Evolutionary conservation across 2,329 filamentous ascomycete species (phyloP).

Genomic region (Pseudocercospora vitis): DNA sequence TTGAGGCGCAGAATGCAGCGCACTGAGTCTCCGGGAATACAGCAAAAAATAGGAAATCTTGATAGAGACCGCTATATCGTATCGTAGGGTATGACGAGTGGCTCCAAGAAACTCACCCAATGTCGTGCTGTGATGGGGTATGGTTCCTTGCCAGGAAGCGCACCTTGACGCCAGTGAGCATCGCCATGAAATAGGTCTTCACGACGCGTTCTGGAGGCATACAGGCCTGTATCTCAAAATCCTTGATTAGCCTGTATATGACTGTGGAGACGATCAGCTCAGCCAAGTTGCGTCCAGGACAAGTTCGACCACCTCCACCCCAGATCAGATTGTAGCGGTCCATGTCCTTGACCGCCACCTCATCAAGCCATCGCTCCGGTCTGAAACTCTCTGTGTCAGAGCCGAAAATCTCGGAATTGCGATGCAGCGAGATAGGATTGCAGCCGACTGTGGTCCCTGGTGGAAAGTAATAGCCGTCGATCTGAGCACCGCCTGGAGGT

Average conservation of each 20-base stretch:
- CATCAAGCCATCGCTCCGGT: conserved; percentile 40
- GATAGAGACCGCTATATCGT: too few relatives aligned
- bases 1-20: too few relatives aligned
- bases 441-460: conserved; percentile 34
- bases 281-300: conserved; percentile 25
- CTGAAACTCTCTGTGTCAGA: conserved; percentile 37
- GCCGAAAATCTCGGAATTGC: conserved; percentile 36
- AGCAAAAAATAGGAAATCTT: too few relatives aligned
- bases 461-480: conserved; percentile 40
- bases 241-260: conserved; percentile 13
- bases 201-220: conserved; percentile 19
- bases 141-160: background rate
- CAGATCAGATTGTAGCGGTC: conserved; percentile 25
- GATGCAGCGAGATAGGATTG: conserved; percentile 39
- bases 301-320: conserved; percentile 29
- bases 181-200: conserved; percentile 21
- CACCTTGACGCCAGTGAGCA: conserved; percentile 18
- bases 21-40: too few relatives aligned
- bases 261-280: conserved; percentile 34
- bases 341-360: conserved; percentile 18
- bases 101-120: too few relatives aligned
- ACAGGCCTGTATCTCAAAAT: conserved; percentile 18
- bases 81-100: too few relatives aligned
- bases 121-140: background rate
- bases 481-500: conserved; percentile 39